A percentile compares a stretch with the other conserved stretches of the same genome.
Evolutionary conservation across 2,329 filamentous ascomycete species (phyloP).

Genomic region (Aspergillus novofumigatus): DNA sequence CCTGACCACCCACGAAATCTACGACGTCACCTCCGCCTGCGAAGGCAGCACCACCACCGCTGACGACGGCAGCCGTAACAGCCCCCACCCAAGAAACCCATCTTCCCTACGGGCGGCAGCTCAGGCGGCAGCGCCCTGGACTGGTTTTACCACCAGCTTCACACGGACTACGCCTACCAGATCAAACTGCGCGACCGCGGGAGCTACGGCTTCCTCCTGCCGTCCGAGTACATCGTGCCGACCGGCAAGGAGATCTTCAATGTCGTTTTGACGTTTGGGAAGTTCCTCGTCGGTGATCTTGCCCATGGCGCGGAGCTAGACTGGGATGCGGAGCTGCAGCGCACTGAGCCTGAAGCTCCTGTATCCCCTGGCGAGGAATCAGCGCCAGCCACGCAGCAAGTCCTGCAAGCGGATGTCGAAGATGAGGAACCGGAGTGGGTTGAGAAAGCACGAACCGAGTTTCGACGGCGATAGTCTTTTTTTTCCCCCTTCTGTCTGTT

Average conservation of each 20-base stretch:
- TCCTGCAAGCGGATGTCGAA: neutral
- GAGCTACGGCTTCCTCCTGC: constrained; percentile 88
- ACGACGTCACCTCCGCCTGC: constrained; percentile 79
- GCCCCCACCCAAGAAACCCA: constrained; percentile 7
- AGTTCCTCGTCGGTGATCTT: constrained; percentile 50
- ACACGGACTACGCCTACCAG: constrained; percentile 82
- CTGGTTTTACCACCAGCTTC: constrained; percentile 89
- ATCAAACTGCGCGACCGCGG: constrained; percentile 89
- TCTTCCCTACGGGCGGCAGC: constrained; percentile 60
- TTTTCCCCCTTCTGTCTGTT: neutral
- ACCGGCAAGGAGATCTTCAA: constrained; percentile 84
- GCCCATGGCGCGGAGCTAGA: constrained; percentile 1
- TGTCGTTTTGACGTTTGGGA: constrained; percentile 77
- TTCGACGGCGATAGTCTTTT: neutral
- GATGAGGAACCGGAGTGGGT: neutral
- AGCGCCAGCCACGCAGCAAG: neutral
- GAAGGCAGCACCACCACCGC: constrained; percentile 67
- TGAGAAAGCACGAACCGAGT: neutral
- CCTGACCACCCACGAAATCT: constrained; percentile 68
- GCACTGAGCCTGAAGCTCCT: neutral
- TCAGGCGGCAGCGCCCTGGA: constrained; percentile 85
- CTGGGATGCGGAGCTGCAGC: constrained; percentile 12
- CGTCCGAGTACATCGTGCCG: constrained; percentile 79
- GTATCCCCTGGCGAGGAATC: neutral
- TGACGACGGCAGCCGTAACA: constrained; percentile 8